Evolutionary conservation across 2,329 filamentous ascomycete species (phyloP).

Genomic region (Pestalotiopsis sp.): DNA sequence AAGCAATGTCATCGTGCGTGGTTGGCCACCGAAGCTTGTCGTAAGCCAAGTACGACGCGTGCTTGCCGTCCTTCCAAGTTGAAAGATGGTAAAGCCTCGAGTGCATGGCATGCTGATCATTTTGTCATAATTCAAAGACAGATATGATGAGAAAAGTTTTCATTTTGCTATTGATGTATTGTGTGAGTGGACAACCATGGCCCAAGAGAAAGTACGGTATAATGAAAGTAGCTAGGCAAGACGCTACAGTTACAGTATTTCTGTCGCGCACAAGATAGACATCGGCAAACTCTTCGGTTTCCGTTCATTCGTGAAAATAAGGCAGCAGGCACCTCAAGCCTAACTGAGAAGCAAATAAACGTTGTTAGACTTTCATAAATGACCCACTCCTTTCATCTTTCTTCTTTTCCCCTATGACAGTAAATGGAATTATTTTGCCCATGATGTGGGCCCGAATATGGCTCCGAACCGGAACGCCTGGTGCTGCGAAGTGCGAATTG

Average conservation of each 20-base stretch:
- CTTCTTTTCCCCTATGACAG: neutral
- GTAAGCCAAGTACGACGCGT: too few relatives aligned
- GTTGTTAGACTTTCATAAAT: neutral
- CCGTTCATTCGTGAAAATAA: neutral
- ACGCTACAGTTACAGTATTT: slow-evolving; percentile 1
- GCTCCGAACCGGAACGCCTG: slow-evolving; percentile 4
- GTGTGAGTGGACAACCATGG: neutral
- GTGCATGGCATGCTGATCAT: neutral
- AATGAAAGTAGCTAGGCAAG: neutral
- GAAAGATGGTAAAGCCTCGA: too few relatives aligned
- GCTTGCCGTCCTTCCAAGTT: too few relatives aligned
- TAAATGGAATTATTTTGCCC: slow-evolving; percentile 9
- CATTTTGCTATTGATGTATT: neutral
- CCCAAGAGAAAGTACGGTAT: neutral
- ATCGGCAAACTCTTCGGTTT: neutral
- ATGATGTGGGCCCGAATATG: slow-evolving; percentile 3
- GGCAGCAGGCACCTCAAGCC: neutral
- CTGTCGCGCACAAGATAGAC: neutral
- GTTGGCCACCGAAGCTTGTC: too few relatives aligned
- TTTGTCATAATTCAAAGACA: neutral
- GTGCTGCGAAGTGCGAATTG: slow-evolving; percentile 4
- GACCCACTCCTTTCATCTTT: slow-evolving; percentile 1
- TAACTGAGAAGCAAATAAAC: neutral
- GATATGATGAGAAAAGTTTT: neutral
- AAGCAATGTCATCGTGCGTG: too few relatives aligned